Conservation (phyloP, 2,329 filamentous ascomycete genomes). For the Xylaria sp. region DNA sequence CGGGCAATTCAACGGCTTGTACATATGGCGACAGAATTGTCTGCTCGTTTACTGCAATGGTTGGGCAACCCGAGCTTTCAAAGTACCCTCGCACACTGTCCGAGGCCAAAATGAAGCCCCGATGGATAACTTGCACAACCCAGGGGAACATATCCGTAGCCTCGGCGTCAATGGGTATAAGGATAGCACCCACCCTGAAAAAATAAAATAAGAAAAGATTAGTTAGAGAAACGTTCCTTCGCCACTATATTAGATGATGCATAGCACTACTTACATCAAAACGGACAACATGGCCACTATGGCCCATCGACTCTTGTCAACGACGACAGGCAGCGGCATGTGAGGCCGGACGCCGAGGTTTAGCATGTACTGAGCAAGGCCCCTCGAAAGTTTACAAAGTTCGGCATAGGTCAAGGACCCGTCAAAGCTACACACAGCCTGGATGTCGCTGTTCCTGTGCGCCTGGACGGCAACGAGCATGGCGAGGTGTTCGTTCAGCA, state of each 20-base stretch:
- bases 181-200: constrained; percentile 58
- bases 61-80: constrained; percentile 54
- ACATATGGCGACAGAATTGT: constrained; percentile 53
- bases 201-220: neutral
- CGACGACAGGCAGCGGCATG: constrained; percentile 70
- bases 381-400: constrained; percentile 46
- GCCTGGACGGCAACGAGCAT: constrained; percentile 58
- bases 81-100: constrained; percentile 56
- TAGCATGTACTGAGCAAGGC: constrained; percentile 47
- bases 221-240: constrained; percentile 3
- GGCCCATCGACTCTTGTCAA: constrained; percentile 76
- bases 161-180: constrained; percentile 62
- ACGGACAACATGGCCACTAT: constrained; percentile 77
- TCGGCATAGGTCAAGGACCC: constrained; percentile 49
- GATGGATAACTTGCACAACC: constrained; percentile 57
- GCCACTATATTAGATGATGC: constrained; percentile 54
- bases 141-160: constrained; percentile 56
- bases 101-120: constrained; percentile 58
- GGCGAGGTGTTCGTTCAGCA: constrained; percentile 57
- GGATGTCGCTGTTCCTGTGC: constrained; percentile 52
- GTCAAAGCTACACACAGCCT: constrained; percentile 50
- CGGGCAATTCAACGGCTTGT: constrained; percentile 46
- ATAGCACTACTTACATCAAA: constrained; percentile 66
- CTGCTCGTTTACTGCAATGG: constrained; percentile 56
- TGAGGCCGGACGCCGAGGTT: constrained; percentile 46